phyloP scores from a whole-genome alignment of 306 rosid species.

The Canavalia ensiformis region DNA sequence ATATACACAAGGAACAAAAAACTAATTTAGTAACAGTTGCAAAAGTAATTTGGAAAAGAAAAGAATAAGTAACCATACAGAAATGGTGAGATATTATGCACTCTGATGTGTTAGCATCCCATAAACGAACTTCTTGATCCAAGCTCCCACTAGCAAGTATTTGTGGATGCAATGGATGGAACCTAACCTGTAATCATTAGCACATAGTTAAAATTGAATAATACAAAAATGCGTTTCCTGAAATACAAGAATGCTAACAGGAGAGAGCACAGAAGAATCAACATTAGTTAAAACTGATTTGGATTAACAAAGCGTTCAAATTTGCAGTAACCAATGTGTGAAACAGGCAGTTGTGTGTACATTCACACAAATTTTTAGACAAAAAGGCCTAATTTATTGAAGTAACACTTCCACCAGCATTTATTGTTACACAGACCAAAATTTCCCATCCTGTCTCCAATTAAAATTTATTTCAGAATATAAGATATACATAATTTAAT shows the following conservation, averaged over 20 bases:
- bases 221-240: not conserved
- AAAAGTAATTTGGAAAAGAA: slow-evolving; percentile 38
- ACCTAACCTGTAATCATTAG: slow-evolving; percentile 84
- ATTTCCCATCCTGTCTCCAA: slow-evolving; percentile 8
- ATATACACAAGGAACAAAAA: slow-evolving; percentile 23
- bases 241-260: slow-evolving; percentile 9
- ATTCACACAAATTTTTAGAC: not conserved
- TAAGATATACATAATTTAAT: not conserved
- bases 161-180: slow-evolving; percentile 86
- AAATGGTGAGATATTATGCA: slow-evolving; percentile 90
- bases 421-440: not conserved
- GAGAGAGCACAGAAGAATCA: slow-evolving; percentile 22
- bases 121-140: slow-evolving; percentile 96
- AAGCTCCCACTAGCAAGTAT: slow-evolving; percentile 99
- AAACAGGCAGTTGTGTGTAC: not conserved
- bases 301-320: slow-evolving; percentile 1
- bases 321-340: not conserved
- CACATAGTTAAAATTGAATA: slow-evolving; percentile 38
- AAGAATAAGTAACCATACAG: slow-evolving; percentile 65
- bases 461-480: slow-evolving; percentile 6
- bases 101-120: slow-evolving; percentile 93
- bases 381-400: not conserved
- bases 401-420: slow-evolving; percentile 9
- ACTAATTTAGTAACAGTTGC: slow-evolving; percentile 35
- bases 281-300: not conserved